A percentile compares a stretch with the other conserved stretches of the same genome.
These are phyloP conservation scores for Pichia sp. DNA, from an alignment of 1,139 yeast genomes.

Conservation along the genomic window DNA sequence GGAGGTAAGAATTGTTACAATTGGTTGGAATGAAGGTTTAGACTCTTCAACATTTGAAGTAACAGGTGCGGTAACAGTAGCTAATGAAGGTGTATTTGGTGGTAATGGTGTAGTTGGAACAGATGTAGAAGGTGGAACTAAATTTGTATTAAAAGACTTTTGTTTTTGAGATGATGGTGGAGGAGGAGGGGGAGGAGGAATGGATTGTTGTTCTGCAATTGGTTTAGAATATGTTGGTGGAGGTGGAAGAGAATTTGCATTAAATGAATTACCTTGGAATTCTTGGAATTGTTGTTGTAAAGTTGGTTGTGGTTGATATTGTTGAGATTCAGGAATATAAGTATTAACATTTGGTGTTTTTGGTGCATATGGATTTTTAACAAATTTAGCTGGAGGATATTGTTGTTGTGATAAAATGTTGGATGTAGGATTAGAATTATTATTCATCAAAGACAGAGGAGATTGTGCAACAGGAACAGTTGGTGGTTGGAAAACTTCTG, in stretches of 20 bases:
- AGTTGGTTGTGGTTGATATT: background rate
- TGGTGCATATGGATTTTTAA: constrained; percentile 22
- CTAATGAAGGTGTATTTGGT: background rate
- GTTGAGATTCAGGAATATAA: constrained; percentile 14
- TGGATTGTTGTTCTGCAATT: constrained; percentile 18
- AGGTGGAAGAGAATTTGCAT: constrained; percentile 13
- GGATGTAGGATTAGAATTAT: too few species aligned
- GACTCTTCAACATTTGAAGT: constrained; percentile 39
- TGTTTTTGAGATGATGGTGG: constrained; percentile 15
- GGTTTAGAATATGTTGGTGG: constrained; percentile 20
- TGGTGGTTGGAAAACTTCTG: constrained; percentile 22
- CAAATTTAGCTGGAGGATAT: constrained; percentile 17
- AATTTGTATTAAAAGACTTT: background rate
- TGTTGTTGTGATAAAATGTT: constrained; percentile 22
- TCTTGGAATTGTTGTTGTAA: constrained; percentile 1
- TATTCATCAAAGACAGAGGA: constrained; percentile 6
- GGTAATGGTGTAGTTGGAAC: constrained; percentile 13
- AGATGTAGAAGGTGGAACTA: constrained; percentile 9
- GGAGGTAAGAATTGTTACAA: constrained; percentile 48
- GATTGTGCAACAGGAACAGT: constrained; percentile 15
- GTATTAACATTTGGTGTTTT: constrained; percentile 14
- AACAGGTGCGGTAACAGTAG: background rate
- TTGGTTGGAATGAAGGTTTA: constrained; percentile 33
- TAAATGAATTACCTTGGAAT: too few species aligned
- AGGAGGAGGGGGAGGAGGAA: constrained; percentile 11